A percentile compares a stretch with the other conserved stretches of the same genome.
Conservation (phyloP, 164 flowering plant genomes). For the Berberis thunbergii region DNA sequence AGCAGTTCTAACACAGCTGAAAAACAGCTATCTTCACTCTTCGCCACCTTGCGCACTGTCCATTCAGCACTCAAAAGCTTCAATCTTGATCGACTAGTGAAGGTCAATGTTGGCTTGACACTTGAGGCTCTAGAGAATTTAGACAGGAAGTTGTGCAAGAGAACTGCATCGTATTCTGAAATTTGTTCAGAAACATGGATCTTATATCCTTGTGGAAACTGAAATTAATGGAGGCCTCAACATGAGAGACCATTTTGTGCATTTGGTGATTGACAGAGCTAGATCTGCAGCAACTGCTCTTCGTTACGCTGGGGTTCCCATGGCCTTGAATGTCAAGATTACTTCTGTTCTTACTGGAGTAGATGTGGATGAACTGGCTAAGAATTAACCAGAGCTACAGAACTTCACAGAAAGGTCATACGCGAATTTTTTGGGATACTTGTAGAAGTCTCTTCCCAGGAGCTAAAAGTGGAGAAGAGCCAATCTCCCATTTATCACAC, state of each 20-base stretch:
- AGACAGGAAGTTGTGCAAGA: slow-evolving; percentile 9
- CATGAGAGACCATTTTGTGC: too few species aligned
- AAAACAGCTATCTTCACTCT: slow-evolving; percentile 14
- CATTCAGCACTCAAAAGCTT: slow-evolving; percentile 22
- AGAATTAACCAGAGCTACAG: neutral
- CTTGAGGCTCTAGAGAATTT: slow-evolving; percentile 19
- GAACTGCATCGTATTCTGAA: slow-evolving; percentile 12
- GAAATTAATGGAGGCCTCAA: too few species aligned
- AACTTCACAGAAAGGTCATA: neutral
- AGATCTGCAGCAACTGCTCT: neutral
- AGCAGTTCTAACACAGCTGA: neutral
- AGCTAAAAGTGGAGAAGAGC: slow-evolving; percentile 1
- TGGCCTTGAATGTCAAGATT: neutral
- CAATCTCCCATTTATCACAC: neutral
- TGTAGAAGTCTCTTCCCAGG: neutral
- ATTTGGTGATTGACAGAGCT: neutral
- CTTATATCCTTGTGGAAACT: neutral
- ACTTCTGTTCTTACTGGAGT: neutral
- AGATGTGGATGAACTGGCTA: neutral
- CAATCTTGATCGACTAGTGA: slow-evolving; percentile 14
- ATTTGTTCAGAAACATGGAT: slow-evolving; percentile 14
- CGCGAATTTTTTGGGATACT: neutral
- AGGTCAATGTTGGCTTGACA: slow-evolving; percentile 27
- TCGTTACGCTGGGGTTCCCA: neutral
- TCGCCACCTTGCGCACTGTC: slow-evolving; percentile 23